Conservation (phyloP, 2,329 filamentous ascomycete species). For the Fusarium goolgardi region DNA sequence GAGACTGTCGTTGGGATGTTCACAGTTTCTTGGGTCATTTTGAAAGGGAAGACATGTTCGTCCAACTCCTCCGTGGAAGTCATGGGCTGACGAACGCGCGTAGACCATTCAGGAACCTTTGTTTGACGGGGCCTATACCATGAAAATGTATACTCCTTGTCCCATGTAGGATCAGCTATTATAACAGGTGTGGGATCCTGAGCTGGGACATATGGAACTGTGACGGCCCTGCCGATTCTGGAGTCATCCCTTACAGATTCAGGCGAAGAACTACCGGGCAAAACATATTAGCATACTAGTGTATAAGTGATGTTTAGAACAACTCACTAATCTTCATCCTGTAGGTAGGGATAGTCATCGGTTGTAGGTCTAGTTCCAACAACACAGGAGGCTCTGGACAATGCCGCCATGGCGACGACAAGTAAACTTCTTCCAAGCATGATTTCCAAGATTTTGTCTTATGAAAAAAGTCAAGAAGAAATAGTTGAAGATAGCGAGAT, state of each 20-base stretch:
- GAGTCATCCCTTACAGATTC: neutral
- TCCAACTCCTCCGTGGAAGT: neutral
- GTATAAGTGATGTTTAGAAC: neutral
- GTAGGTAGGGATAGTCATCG: too few relatives aligned
- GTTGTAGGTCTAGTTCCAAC: neutral
- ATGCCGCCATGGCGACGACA: neutral
- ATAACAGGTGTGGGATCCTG: too few relatives aligned
- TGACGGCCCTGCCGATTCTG: neutral
- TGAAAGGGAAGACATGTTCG: neutral
- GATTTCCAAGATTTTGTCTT: neutral
- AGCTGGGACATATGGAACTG: neutral
- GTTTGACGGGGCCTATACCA: neutral
- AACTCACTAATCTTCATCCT: neutral
- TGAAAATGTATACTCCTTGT: neutral
- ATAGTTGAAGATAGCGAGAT: neutral
- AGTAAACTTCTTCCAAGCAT: neutral
- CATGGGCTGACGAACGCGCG: too few relatives aligned
- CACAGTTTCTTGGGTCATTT: neutral
- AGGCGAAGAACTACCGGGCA: neutral
- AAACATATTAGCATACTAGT: neutral
- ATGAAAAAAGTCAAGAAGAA: neutral
- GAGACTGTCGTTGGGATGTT: neutral
- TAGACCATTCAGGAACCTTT: neutral
- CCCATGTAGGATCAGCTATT: neutral
- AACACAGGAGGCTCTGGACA: neutral